Evolutionary conservation across 2,329 filamentous ascomycete genomes (phyloP).

Genomic region (Fusarium sulawesiense): DNA sequence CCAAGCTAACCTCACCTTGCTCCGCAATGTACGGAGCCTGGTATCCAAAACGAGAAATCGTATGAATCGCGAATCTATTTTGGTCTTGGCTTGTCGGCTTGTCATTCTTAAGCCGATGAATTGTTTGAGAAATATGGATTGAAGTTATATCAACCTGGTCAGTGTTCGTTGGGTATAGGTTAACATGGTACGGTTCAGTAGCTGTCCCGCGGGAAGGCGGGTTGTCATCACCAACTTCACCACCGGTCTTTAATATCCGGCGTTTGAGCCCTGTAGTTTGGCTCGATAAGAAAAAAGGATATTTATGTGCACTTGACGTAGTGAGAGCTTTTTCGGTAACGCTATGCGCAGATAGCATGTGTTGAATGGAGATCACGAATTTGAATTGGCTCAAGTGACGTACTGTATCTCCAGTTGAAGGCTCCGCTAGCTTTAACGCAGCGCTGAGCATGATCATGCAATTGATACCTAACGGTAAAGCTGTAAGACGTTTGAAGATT

Average conservation of each 20-base stretch:
- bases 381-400: background rate
- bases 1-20: slow-evolving; percentile 6
- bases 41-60: background rate
- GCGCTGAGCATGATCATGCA: background rate
- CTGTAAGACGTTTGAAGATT: background rate
- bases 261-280: background rate
- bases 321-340: background rate
- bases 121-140: background rate
- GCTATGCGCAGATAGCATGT: background rate
- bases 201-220: slow-evolving; percentile 6
- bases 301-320: background rate
- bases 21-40: slow-evolving; percentile 9
- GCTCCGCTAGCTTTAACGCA: background rate
- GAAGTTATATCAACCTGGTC: background rate
- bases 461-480: background rate
- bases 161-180: background rate
- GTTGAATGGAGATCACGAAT: background rate
- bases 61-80: background rate
- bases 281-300: background rate
- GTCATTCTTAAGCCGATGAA: slow-evolving; percentile 1
- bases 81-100: background rate
- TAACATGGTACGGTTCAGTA: background rate
- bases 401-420: background rate
- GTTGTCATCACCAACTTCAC: slow-evolving; percentile 6
- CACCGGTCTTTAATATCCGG: slow-evolving; percentile 35